Evolutionary conservation across 306 rosid species (phyloP).

Genomic region (Benincasa hispida): DNA sequence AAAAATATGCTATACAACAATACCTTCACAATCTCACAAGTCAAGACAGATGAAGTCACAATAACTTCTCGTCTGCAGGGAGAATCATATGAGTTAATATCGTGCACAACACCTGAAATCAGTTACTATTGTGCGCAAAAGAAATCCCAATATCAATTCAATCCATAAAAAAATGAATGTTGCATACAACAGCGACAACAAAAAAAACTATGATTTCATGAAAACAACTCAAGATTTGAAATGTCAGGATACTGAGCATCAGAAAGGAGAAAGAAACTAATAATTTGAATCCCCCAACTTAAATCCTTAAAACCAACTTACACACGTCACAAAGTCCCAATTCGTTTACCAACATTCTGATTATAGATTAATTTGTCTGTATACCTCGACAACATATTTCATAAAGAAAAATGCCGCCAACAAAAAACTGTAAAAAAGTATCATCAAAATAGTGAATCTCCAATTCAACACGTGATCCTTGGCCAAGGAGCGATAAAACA

Average conservation of each 20-base stretch:
- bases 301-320: background rate
- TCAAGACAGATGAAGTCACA: constrained; percentile 83
- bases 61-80: constrained; percentile 71
- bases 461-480: background rate
- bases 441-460: background rate
- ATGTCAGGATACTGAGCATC: background rate
- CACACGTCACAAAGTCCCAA: background rate
- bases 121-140: background rate
- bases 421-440: background rate
- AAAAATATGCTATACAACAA: constrained; percentile 1
- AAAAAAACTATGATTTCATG: background rate
- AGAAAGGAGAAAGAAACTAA: background rate
- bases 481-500: background rate
- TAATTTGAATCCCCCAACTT: background rate
- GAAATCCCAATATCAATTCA: background rate
- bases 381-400: background rate
- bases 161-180: background rate
- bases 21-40: constrained; percentile 87
- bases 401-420: background rate
- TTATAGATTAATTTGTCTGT: background rate
- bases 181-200: background rate
- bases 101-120: background rate
- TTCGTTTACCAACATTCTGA: background rate
- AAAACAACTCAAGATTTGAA: background rate
- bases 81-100: constrained; percentile 10